Evolutionary conservation across 2,329 filamentous ascomycete species (phyloP).

Genomic region (Arthroderma sp.): DNA sequence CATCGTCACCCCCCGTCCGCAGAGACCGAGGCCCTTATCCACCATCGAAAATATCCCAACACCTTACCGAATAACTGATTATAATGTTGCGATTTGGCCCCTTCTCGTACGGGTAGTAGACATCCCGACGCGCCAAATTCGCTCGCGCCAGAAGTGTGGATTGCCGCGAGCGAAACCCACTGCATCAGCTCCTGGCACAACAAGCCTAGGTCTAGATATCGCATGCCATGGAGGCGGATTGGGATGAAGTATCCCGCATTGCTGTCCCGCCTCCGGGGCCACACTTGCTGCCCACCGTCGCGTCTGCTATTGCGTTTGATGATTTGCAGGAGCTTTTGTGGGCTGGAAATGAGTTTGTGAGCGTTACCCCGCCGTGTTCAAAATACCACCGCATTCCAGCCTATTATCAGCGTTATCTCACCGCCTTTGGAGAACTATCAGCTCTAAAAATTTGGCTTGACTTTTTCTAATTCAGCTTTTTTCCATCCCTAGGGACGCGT

Average conservation of each 20-base stretch:
- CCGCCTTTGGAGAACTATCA: not conserved
- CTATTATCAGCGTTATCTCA: not conserved
- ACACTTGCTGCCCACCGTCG: conserved; percentile 55
- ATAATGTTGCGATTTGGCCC: too few relatives aligned
- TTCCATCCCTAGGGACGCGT: conserved; percentile 56
- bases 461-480: not conserved
- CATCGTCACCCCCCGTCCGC: too few relatives aligned
- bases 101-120: too few relatives aligned
- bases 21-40: too few relatives aligned
- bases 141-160: too few relatives aligned
- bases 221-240: conserved; percentile 34
- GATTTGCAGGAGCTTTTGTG: conserved; percentile 79
- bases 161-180: too few relatives aligned
- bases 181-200: too few relatives aligned
- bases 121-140: too few relatives aligned
- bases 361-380: conserved; percentile 15
- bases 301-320: conserved; percentile 79
- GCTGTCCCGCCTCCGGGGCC: conserved; percentile 64
- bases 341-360: conserved; percentile 81
- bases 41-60: too few relatives aligned
- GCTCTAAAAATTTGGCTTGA: not conserved
- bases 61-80: too few relatives aligned
- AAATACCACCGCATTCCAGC: too few relatives aligned
- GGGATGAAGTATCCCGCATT: conserved; percentile 62
- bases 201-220: too few relatives aligned